Conservation (phyloP, 208 protist species). For the Naegleria fowleri region DNA sequence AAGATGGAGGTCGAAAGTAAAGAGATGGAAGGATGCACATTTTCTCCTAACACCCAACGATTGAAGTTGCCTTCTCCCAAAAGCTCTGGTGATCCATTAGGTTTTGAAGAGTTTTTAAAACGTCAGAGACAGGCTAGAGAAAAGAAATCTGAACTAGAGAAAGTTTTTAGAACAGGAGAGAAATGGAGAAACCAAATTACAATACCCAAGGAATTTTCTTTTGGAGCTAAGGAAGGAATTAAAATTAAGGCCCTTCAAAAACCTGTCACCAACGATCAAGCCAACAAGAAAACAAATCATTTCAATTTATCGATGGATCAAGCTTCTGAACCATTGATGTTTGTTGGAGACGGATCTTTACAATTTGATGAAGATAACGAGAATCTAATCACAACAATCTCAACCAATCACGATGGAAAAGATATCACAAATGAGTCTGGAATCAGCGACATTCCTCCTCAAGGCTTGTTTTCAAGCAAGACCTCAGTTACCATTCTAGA, state of each 20-base stretch:
- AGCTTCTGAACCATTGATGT: neutral
- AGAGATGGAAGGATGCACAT: constrained; percentile 7
- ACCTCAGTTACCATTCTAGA: neutral
- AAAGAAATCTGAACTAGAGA: neutral
- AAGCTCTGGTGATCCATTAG: neutral
- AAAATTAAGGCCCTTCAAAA: constrained; percentile 29
- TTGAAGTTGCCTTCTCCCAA: neutral
- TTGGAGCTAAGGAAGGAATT: neutral
- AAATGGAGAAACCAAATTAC: constrained; percentile 38
- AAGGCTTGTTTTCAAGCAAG: neutral
- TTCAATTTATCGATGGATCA: neutral
- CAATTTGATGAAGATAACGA: neutral
- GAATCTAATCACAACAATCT: neutral
- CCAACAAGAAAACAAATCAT: neutral
- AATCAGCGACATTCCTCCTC: neutral
- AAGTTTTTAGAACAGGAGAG: constrained; percentile 26
- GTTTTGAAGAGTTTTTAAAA: neutral
- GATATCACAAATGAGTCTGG: neutral
- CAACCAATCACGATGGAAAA: neutral
- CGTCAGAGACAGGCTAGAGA: neutral
- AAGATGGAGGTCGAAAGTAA: neutral
- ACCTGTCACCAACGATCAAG: neutral
- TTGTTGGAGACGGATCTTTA: neutral
- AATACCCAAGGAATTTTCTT: constrained; percentile 24
- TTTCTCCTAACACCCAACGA: neutral